Evolutionary conservation across 1,284 basidiomycete genomes (phyloP), one percentile per base, ranked within the genome.

Genomic region (Apiotrichum porosum): DNA sequence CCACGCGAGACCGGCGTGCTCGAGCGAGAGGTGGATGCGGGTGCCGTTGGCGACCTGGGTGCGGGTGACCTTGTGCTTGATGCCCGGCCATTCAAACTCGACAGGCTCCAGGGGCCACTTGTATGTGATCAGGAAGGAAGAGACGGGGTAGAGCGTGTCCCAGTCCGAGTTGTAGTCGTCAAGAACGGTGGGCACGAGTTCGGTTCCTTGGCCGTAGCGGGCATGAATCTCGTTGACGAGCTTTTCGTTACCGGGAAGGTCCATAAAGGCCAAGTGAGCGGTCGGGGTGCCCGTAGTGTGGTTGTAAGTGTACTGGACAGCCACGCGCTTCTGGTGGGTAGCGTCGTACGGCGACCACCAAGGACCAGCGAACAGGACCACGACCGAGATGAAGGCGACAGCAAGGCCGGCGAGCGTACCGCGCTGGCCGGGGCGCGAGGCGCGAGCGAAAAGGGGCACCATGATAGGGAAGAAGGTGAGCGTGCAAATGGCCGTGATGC

Each of bases 111-210:
- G 28, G 15, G 48, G 51, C 52, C 71, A 61, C 45, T 47, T 47
- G 50, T 68, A 69, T 0, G 69, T 69, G 24, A 72, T 66, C 15
- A 73, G 56, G 53, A 74, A 71, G 2, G 62, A 47, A 14, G 86
- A 88, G 68, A 91, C 86, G 2, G 92, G 89, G 72, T 92, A 94
- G 24, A 97, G 68, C 1, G 83, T 77, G 72, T 92, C 88, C 89
- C 89, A 93, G 58, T 90, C 88, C 15, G 66, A 56, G 51, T 71
- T 71, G 38, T 63, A 60, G 44, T 71, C 65, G 15, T 71, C 74
- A 36, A 68, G 34, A 21, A 46, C 35, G 3, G 62, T 66, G 18
- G 50, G 50, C 18, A 56, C 54, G n/a, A 68, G 47, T 15, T 48
- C 51, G 13, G 52, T 35, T 3, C 37, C 54, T 2, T 75, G 58